Base-by-base conservation (phyloP, 176 grass and related monocot species). In the Bromus sterilis region DNA sequence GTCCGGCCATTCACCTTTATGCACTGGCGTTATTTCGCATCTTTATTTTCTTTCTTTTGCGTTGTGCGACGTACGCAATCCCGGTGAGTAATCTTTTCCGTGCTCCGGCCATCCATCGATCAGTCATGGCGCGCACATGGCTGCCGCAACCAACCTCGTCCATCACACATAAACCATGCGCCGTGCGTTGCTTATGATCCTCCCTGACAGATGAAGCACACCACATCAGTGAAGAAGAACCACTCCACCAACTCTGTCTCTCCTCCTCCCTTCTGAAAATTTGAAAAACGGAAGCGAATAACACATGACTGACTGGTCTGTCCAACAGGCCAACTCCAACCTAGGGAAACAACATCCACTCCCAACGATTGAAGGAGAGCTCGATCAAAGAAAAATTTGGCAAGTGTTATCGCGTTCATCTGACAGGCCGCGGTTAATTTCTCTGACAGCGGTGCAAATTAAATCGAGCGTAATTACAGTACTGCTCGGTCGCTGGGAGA, bases 161-260 rank as follows among this genome's bases (percentile, higher is more conserved):
- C 26, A 12, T 77, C 82, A 81, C 31, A 78, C 71, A 28, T 75
- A 77, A 69, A 51, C 62, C 87, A 77, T 85, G 82, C 71, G 10
- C 82, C 72, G 62, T 89, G 82, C 71, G 25, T 70, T 65, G 62
- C 62, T 89, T 77, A 77, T 76, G 71, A 85, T 55, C 71, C 77
- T 81, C 62, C 82, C 33, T 56, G 55, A 81, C 77, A 76, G 87
- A 85, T 85, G 77, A 81, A 89, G 82, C 87, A 81, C 87, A 89
- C 71, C 62, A 85, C 82, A 81, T 81, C 16, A 51, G 53, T 85
- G 62, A 84, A 29, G 62, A 84, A 29, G 70, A 62, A 69, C 42
- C 37, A 35, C 13, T 43, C 74, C 79, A 74, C 74, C 79, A 74
- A 32, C 48, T 29, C 63, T 16, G 25, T 23, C 7, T 58, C 56